Evolutionary conservation across 257 asterid species (phyloP), one percentile per base, ranked within the genome.

Genomic region (Forsythia suspensa): DNA sequence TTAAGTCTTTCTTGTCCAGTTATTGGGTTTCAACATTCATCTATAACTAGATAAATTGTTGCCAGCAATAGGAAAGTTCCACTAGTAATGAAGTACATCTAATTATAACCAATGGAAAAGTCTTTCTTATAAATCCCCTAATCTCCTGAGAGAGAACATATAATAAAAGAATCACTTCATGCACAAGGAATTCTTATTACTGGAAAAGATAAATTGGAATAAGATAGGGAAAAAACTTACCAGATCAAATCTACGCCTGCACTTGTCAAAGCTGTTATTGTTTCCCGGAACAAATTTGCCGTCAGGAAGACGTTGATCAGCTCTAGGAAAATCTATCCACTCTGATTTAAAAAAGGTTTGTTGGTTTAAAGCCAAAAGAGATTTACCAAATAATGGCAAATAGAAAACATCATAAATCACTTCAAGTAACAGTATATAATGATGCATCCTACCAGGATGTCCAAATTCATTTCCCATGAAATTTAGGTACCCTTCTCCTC

Each of bases 401-500:
- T 57, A n/a, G 65, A 46, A 66, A 42, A 21, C 39, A 37, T 48
- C 34, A 44, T 29, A 42, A 36, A 66, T 68, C 71, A 84, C 13
- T 51, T 76, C 7, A 71, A 43, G 39, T 63, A 79, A 44, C 13
- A 76, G 73, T 61, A 48, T 39, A 68, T 4, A 73, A 71, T 57
- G 77, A 75, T 39, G 57, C 38, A 71, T 68, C 41, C 21, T 87
- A 96, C 99, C 98, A 66, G 99, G 99, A 86, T 96, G 99, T 81
- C 99, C 99, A 85, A 96, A 96, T 89, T 96, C 99, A 82, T 96
- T 96, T 83, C 98, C 99, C 99, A 96, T 96, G 87, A 96, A 96
- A 90, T 96, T 96, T 79, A 96, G 89, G 87, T 96, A 96, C 75
- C 97, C 99, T 91, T 94, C 97, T 82, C 99, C 99, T 69, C 98